Evolutionary conservation across 1,284 basidiomycete genomes (phyloP).

Genomic region (Puccinia horiana): DNA sequence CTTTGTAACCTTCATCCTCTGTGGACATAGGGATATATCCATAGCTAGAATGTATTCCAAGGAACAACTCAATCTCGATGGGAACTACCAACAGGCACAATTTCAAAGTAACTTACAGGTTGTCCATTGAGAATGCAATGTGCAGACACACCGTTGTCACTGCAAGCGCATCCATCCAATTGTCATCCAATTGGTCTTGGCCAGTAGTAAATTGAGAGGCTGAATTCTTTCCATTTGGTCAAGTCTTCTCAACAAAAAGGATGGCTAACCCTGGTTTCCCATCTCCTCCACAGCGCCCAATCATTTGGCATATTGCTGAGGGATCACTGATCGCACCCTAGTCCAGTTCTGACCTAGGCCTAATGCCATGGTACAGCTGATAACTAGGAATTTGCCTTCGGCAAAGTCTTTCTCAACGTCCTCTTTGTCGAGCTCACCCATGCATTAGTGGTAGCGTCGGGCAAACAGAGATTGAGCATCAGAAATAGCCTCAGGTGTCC

Average conservation of each 20-base stretch:
- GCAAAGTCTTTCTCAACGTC: neutral
- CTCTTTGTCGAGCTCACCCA: neutral
- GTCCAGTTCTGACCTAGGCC: conserved; percentile 6
- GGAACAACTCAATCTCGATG: no score
- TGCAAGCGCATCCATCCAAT: neutral
- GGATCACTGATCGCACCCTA: neutral
- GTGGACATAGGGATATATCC: neutral
- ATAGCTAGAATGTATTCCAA: neutral
- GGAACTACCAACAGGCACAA: no score
- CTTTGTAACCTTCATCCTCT: neutral
- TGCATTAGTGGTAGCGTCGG: neutral
- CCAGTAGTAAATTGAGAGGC: neutral
- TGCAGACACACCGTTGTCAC: neutral
- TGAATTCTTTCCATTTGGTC: neutral
- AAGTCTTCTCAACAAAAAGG: neutral
- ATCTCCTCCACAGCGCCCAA: neutral
- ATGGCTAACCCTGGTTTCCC: neutral
- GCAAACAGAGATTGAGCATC: neutral
- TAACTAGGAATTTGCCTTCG: neutral
- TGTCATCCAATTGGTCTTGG: neutral
- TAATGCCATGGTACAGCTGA: neutral
- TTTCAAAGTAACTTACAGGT: neutral
- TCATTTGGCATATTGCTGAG: no score
- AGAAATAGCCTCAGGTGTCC: neutral
- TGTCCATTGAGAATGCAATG: neutral